Evolutionary conservation across 441 rosid species (phyloP).

Genomic region (Isatis lusitanica): DNA sequence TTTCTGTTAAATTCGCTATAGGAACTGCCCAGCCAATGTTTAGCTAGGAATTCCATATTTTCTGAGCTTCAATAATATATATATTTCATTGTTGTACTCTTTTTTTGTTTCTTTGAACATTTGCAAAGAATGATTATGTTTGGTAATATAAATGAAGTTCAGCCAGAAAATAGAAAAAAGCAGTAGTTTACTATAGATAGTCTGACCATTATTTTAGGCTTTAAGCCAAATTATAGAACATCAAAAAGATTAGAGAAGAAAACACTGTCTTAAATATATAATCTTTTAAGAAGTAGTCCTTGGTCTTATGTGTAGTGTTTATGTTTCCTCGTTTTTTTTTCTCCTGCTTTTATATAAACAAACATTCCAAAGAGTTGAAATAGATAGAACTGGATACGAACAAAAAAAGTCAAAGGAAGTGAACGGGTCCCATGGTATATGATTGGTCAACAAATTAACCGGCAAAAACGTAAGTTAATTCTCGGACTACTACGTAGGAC

Average conservation of each 20-base stretch:
- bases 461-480: neutral
- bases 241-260: neutral
- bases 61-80: too few species aligned
- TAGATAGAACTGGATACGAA: neutral
- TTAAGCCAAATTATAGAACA: too few species aligned
- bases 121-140: too few species aligned
- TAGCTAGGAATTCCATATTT: too few species aligned
- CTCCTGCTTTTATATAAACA: neutral
- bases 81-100: too few species aligned
- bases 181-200: too few species aligned
- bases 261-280: neutral
- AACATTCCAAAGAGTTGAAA: neutral
- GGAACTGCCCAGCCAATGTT: too few species aligned
- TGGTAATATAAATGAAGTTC: too few species aligned
- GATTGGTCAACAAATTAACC: constrained; percentile 1
- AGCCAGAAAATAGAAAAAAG: too few species aligned
- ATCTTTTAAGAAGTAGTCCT: neutral
- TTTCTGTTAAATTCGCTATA: too few species aligned
- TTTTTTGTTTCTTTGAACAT: too few species aligned
- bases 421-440: neutral
- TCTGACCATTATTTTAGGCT: too few species aligned
- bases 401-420: constrained; percentile 1
- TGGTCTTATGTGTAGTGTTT: neutral
- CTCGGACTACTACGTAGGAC: neutral
- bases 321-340: neutral